Evolutionary conservation across 2,329 filamentous ascomycete genomes (phyloP).

Genomic region (Aureobasidium sp.): DNA sequence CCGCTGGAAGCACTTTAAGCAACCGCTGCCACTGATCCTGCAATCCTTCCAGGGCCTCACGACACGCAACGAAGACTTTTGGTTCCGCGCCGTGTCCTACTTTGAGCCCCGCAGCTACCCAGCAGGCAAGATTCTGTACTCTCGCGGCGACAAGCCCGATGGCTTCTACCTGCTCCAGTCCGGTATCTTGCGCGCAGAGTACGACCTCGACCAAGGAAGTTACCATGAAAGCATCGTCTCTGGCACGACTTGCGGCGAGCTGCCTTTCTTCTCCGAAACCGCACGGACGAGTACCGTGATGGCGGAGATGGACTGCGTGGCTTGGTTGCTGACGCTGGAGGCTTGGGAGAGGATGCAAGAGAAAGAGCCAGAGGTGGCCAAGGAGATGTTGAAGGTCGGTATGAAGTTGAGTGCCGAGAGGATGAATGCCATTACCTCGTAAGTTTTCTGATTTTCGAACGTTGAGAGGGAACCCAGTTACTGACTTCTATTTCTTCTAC

Average conservation of each 20-base stretch:
- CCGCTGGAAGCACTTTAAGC: conserved; percentile 80
- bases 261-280: conserved; percentile 94
- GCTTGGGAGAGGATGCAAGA: conserved; percentile 67
- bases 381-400: conserved; percentile 78
- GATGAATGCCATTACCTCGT: conserved; percentile 65
- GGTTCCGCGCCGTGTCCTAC: conserved; percentile 72
- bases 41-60: conserved; percentile 92
- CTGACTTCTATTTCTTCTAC: not conserved
- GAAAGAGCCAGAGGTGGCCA: conserved; percentile 67
- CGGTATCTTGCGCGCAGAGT: conserved; percentile 84
- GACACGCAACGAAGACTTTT: conserved; percentile 85
- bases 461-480: not conserved
- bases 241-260: conserved; percentile 88
- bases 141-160: conserved; percentile 63
- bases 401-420: conserved; percentile 91
- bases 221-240: conserved; percentile 90
- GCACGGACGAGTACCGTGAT: conserved; percentile 77
- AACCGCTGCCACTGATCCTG: conserved; percentile 83
- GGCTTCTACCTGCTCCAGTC: conserved; percentile 88
- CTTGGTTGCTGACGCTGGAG: conserved; percentile 70
- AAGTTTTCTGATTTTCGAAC: conserved; percentile 23
- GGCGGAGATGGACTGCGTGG: conserved; percentile 72
- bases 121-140: conserved; percentile 68
- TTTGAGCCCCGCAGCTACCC: conserved; percentile 64
- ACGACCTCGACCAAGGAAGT: conserved; percentile 80